Evolutionary conservation across 257 asterid species (phyloP).

Genomic region (Solanum neorickii): DNA sequence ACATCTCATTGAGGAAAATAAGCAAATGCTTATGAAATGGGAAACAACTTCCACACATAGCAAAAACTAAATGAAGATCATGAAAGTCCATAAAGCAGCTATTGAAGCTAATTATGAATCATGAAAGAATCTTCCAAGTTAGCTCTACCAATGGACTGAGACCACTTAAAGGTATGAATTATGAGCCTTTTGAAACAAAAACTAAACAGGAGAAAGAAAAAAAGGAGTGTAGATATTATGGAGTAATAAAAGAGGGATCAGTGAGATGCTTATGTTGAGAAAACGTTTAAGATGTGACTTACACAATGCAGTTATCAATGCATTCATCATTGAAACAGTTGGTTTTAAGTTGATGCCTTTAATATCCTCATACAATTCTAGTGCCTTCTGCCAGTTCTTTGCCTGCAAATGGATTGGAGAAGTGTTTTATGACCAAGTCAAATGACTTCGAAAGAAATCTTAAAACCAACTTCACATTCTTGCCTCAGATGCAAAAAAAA

Average conservation of each 20-base stretch:
- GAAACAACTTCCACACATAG: neutral
- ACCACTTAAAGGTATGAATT: neutral
- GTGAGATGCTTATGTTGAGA: neutral
- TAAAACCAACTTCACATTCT: neutral
- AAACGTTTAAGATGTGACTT: constrained; percentile 16
- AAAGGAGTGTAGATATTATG: neutral
- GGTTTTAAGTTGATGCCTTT: constrained; percentile 62
- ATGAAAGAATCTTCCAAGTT: neutral
- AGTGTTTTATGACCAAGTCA: neutral
- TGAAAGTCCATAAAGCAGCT: neutral
- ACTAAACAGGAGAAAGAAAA: neutral
- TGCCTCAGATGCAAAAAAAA: neutral
- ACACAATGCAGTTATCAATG: constrained; percentile 89
- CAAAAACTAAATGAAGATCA: neutral
- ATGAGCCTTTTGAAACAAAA: neutral
- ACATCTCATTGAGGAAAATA: neutral
- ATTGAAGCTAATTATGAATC: neutral
- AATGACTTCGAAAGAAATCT: neutral
- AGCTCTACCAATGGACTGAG: neutral
- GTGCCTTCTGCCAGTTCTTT: constrained; percentile 80
- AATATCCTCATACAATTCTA: constrained; percentile 58
- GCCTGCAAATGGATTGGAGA: constrained; percentile 40
- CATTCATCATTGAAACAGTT: constrained; percentile 87
- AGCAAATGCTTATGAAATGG: neutral
- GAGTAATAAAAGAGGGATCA: neutral